Evolutionary conservation across 1,284 basidiomycete genomes (phyloP).

Genomic region (Microbotryum lychnidis-dioicae): DNA sequence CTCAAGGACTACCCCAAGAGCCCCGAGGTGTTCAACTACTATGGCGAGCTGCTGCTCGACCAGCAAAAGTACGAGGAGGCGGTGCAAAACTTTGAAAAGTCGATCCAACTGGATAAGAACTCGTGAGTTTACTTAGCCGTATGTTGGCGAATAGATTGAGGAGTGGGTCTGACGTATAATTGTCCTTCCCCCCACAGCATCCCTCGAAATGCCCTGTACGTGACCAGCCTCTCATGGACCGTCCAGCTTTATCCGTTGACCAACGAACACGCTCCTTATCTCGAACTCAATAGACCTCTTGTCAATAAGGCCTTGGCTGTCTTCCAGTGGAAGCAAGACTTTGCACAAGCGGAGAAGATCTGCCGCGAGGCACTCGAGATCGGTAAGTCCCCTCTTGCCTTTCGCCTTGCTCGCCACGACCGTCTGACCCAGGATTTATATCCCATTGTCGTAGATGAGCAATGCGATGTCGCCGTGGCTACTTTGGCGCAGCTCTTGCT

Average conservation of each 20-base stretch:
- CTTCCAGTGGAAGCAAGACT: conserved; percentile 94
- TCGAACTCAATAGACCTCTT: conserved; percentile 48
- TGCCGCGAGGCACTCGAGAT: conserved; percentile 80
- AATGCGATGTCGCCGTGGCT: conserved; percentile 93
- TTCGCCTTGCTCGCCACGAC: neutral
- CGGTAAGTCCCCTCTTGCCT: conserved; percentile 37
- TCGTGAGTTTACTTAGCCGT: conserved; percentile 48
- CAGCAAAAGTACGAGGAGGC: conserved; percentile 84
- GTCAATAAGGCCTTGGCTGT: conserved; percentile 96
- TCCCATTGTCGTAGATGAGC: conserved; percentile 48
- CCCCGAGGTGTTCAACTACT: conserved; percentile 45
- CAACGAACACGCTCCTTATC: conserved; percentile 59
- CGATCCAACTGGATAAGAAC: conserved; percentile 69
- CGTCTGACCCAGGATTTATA: neutral
- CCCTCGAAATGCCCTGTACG: conserved; percentile 33
- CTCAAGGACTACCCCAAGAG: conserved; percentile 15
- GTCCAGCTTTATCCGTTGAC: conserved; percentile 39
- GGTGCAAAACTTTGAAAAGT: conserved; percentile 88
- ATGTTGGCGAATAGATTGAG: neutral
- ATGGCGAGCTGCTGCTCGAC: conserved; percentile 90
- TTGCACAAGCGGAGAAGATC: conserved; percentile 68
- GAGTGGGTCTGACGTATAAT: conserved; percentile 24
- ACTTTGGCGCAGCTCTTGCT: conserved; percentile 88
- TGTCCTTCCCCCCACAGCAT: neutral
- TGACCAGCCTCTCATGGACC: neutral